phyloP scores from a whole-genome alignment of 352 stramenopile genomes.

The Blastocystis sp. region DNA sequence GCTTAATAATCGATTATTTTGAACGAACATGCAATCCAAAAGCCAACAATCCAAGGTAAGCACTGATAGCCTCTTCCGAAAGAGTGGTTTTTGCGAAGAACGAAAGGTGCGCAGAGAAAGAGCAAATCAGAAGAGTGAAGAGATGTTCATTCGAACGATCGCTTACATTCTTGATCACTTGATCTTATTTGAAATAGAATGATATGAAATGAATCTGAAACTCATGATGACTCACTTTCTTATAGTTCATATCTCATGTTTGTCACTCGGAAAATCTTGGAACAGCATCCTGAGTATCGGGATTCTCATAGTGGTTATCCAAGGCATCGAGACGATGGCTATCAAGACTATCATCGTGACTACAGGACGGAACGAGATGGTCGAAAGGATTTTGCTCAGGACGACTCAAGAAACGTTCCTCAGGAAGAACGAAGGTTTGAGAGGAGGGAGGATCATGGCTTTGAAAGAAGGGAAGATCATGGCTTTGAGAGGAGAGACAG shows the following conservation, averaged over 20 bases:
- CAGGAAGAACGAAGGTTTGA: too few species aligned
- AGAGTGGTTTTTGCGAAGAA: not conserved
- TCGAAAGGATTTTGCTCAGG: not conserved
- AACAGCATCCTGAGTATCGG: not conserved
- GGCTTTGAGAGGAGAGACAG: not conserved
- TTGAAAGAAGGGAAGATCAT: too few species aligned
- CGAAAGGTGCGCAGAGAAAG: not conserved
- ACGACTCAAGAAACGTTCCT: not conserved
- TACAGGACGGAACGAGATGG: not conserved
- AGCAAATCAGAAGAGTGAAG: not conserved
- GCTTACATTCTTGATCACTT: slow-evolving; percentile 19
- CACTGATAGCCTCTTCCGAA: not conserved
- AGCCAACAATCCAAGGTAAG: slow-evolving; percentile 24
- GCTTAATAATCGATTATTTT: not conserved
- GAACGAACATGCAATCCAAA: not conserved
- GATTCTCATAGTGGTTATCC: not conserved
- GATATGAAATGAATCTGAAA: slow-evolving; percentile 25
- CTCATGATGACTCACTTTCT: slow-evolving; percentile 24
- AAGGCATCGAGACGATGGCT: not conserved
- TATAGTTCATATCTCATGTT: slow-evolving; percentile 29
- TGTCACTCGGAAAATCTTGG: not conserved
- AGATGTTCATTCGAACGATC: not conserved
- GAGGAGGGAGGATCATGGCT: too few species aligned
- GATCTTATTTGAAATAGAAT: slow-evolving; percentile 57
- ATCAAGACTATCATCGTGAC: not conserved